phyloP scores from a whole-genome alignment of 2,329 filamentous ascomycete species.

The Botrytis paeoniae region DNA sequence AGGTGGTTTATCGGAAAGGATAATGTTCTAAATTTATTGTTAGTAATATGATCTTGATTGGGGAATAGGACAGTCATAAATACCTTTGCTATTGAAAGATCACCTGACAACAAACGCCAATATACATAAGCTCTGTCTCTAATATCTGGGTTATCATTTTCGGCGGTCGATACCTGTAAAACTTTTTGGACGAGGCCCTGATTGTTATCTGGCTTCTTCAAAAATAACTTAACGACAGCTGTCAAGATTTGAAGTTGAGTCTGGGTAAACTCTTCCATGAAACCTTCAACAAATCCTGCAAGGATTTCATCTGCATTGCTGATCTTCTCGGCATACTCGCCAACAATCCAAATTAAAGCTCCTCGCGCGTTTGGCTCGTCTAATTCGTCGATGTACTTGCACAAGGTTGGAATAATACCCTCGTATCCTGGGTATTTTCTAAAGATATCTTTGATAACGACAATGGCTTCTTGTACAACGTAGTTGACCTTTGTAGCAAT shows the following conservation, averaged over 20 bases:
- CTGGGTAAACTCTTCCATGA: slow-evolving; percentile 96
- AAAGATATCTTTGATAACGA: slow-evolving; percentile 99
- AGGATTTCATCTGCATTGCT: slow-evolving; percentile 97
- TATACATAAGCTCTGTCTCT: slow-evolving; percentile 97
- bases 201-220: slow-evolving; percentile 92
- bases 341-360: slow-evolving; percentile 96
- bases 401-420: slow-evolving; percentile 93
- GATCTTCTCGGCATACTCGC: slow-evolving; percentile 98
- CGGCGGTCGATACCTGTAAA: slow-evolving; percentile 84
- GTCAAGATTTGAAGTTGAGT: slow-evolving; percentile 98
- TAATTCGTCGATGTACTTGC: slow-evolving; percentile 93
- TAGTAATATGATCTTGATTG: slow-evolving; percentile 31
- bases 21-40: slow-evolving; percentile 59
- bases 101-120: slow-evolving; percentile 92
- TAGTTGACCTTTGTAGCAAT: slow-evolving; percentile 99
- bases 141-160: slow-evolving; percentile 97
- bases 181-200: slow-evolving; percentile 93
- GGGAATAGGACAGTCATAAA: not conserved
- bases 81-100: slow-evolving; percentile 85
- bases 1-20: slow-evolving; percentile 89
- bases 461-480: slow-evolving; percentile 94
- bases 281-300: slow-evolving; percentile 84
- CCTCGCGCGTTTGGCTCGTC: slow-evolving; percentile 91
- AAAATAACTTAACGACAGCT: slow-evolving; percentile 92
- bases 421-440: slow-evolving; percentile 97